Base-by-base conservation (phyloP, 2,329 filamentous ascomycete species). In the Paraphaeosphaeria sporulosa region DNA sequence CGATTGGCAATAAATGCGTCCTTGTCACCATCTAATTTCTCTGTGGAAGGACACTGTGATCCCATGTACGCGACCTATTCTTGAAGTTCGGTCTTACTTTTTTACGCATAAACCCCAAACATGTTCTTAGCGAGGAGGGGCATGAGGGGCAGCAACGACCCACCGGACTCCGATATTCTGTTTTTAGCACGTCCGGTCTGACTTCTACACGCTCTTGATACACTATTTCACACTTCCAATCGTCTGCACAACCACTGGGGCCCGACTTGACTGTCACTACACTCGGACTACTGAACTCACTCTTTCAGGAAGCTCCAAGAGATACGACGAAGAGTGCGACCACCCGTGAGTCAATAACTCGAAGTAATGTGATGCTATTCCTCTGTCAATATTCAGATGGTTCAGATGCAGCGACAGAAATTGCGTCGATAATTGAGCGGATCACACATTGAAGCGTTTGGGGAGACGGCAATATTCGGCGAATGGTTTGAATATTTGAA, bases 131-230 rank as follows among this genome's bases (percentile, higher is more conserved):
- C 42, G 36, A 47, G 19, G 15, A 46, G 15, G 25, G 40, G 38
- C 27, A 23, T 19, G 38, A 40, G 38, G 38, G 17, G 38, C 38
- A 40, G 10, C 4, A 40, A 19, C 19, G 36, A 15, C 51, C 38
- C 51, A 44, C 40, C 40, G 51, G 40, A 54, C 51, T 44, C 23
- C 21, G 23, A 42, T 32, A 17, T 19, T 47, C 27, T 42, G 52
- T 42, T 54, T 32, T 54, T 51, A 51, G 38, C 38, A 40, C 38
- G 23, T 54, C 17, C 34, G 34, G 19, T 27, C 49, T 25, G 49
- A 42, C 32, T 52, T 30, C 51, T 44, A 54, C 27, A 54, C 51
- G 51, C 36, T 36, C 25, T 19, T 46, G 52, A 55, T 55, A 55
- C 52, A 42, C 27, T 15, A 47, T 30, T 36, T 46, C 52, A 36